Base-by-base conservation (phyloP, 306 rosid genomes). In the Senna siamea region DNA sequence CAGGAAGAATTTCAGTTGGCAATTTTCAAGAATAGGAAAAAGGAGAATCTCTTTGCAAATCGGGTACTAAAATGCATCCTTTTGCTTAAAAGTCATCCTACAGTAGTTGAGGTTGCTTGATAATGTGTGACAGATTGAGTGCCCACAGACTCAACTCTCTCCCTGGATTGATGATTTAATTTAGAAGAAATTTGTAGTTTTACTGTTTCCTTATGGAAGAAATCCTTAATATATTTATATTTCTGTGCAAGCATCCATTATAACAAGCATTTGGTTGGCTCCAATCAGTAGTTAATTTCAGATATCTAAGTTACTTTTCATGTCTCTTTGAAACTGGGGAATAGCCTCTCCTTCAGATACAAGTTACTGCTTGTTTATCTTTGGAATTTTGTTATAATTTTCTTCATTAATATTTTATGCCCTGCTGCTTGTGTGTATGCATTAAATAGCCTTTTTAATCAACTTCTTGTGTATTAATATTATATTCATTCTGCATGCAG, bases 1-100 rank as follows among this genome's bases (percentile, higher is more conserved):
- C 95, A 94, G 99, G 99, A 94, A 82, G 99, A 94, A 79, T 94
- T 94, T 85, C 94, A 84, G 77, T 50, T 94, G 89, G 99, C 99
- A 53, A 88, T 94, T 80, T 94, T 94, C 87, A 94, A 92, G 87
- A 89, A 88, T 68, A 88, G 82, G 81, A 94, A 86, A 81, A 94
- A 83, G 70, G 99, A 94, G 56, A 94, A 92, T 77, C 88, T 94
- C 59, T 92, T 94, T 52, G 97, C 99, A 57, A 89, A 89, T 69
- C 91, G 99, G 96, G 99, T 94, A 89, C 53, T 50, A 52, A 47
- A 58, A 68, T 66, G 15, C 82, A 12, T 73, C 43, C 43, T 70
- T 72, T n/a, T 62, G 30, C 23, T 35, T 46, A 57, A 70, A 63
- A 52, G 26, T 6, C 6, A 11, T 60, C 50, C 62, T n/a, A 19